Evolutionary conservation across 148 eudicot genomes (phyloP).

Genomic region (Rhododendron ovatum): DNA sequence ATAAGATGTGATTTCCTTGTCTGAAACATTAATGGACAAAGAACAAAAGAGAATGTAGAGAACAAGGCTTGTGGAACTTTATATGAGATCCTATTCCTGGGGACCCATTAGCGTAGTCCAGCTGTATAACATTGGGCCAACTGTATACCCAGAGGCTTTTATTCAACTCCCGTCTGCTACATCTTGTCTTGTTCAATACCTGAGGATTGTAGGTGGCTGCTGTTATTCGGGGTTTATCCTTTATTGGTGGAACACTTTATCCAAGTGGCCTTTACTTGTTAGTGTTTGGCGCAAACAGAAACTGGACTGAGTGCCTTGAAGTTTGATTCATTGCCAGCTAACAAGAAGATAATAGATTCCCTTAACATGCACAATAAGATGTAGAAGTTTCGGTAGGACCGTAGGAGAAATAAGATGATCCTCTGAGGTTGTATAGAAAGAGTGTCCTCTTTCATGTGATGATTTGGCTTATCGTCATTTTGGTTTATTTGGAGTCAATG

Average conservation of each 20-base stretch:
- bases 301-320: not conserved
- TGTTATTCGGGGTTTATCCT: not conserved
- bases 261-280: not conserved
- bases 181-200: not conserved
- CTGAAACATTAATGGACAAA: not conserved
- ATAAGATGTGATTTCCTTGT: not conserved
- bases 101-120: not conserved
- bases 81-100: not conserved
- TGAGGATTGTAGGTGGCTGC: not conserved
- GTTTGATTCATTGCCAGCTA: not conserved
- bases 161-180: not conserved
- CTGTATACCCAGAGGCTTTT: not conserved
- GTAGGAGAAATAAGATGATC: not conserved
- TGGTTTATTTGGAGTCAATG: not conserved
- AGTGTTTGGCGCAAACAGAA: not conserved
- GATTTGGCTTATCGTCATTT: not conserved
- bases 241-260: not conserved
- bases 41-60: not conserved
- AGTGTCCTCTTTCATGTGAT: not conserved
- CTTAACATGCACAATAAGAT: not conserved
- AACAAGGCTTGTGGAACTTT: not conserved
- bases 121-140: not conserved
- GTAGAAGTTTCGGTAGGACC: not conserved
- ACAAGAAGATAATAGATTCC: not conserved
- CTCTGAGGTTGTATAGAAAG: not conserved